Base-by-base conservation (phyloP, 1,284 basidiomycete genomes). In the Cerioporus squamosus region DNA sequence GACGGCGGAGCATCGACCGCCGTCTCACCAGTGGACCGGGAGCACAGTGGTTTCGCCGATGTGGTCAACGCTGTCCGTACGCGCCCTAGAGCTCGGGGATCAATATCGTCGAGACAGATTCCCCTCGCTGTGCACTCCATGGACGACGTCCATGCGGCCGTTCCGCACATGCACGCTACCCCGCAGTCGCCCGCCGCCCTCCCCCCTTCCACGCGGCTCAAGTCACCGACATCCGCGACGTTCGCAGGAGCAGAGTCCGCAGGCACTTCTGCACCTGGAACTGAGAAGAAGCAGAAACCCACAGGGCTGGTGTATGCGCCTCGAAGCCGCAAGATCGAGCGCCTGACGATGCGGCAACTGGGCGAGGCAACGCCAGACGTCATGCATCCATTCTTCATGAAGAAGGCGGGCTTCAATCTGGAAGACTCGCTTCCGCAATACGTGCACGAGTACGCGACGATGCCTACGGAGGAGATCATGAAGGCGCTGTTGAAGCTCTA, bases 311-410 rank as follows among this genome's bases (percentile, higher is more conserved):
- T 78, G 18, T 91, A 90, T 69, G 72, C 74, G 53, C 80, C 81
- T 5, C 77, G 78, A 12, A 74, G 75, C 23, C 80, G 90, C 42
- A 79, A 80, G 53, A 91, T 92, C 64, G 87, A 92, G 67, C 82
- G 89, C 22, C 70, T 92, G 52, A 91, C 88, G 26, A 88, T 95
- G 81, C 83, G 88, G 46, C 90, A 94, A 69, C 77, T 95, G 9
- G 94, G 94, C 36, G 91, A 94, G 71, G 91, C 90, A 15, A 94
- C 93, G 0, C 91, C 91, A 2, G 91, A 94, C 68, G 90, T 94
- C 10, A 93, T 88, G 91, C 89, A 90, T 77, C 84, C 92, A 40
- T 91, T 92, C 73, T 91, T 92, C 74, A 88, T 88, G 83, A 91
- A 92, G 67, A 90, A 86, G 68, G 88, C 93, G 31, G 90, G 91